A percentile compares a stretch with the other conserved stretches of the same genome.
Evolutionary conservation across 371 early-diverging fungal species (phyloP).

Genomic region (Globomyces sp.): DNA sequence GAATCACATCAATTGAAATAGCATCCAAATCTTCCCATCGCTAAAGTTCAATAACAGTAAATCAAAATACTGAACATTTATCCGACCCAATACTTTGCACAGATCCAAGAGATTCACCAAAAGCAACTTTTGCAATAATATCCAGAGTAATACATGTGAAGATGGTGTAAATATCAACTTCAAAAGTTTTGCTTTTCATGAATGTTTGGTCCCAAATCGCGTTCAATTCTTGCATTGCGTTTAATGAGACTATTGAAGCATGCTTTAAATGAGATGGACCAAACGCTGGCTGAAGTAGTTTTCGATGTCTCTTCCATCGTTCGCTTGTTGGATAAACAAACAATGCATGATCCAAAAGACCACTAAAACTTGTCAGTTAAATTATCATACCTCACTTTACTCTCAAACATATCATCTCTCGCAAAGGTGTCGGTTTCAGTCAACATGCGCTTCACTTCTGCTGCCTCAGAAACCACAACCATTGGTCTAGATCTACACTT

Average conservation of each 20-base stretch:
- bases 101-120: constrained; percentile 4
- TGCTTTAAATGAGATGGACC: constrained; percentile 28
- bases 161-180: constrained; percentile 2
- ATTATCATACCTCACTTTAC: too few species aligned
- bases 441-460: too few species aligned
- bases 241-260: constrained; percentile 4
- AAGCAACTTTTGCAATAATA: constrained; percentile 5
- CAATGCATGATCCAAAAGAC: constrained; percentile 22
- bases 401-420: too few species aligned
- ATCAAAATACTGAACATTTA: neutral
- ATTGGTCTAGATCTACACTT: too few species aligned
- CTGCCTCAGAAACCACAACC: too few species aligned
- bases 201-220: neutral
- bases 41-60: neutral
- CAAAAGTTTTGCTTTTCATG: neutral
- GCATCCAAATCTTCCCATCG: constrained; percentile 4
- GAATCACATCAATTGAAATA: neutral
- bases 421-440: too few species aligned
- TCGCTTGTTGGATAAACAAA: constrained; percentile 38
- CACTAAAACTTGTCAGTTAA: neutral
- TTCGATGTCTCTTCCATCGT: constrained; percentile 43
- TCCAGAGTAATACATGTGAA: constrained; percentile 7
- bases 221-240: neutral
- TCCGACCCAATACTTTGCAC: neutral
- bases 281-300: constrained; percentile 45